phyloP scores from a whole-genome alignment of 73 alveolate genomes.

The Paramecium pentaurelia region DNA sequence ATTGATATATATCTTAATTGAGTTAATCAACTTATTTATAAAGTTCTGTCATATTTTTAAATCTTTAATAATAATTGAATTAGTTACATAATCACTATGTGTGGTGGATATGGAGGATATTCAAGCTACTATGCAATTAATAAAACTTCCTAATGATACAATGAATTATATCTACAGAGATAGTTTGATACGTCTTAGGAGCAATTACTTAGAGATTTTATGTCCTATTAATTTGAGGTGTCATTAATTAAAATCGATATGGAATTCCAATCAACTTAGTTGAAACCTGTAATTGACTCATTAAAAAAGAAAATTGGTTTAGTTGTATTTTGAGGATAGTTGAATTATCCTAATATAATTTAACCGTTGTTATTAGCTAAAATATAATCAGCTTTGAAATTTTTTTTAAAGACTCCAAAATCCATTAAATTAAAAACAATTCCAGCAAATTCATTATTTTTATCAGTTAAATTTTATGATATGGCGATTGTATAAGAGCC shows the following conservation, averaged over 20 bases:
- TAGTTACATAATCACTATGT: neutral
- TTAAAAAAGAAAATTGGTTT: neutral
- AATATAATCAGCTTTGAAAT: neutral
- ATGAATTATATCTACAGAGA: neutral
- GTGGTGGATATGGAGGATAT: slow-evolving; percentile 35
- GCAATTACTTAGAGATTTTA: neutral
- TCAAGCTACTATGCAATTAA: neutral
- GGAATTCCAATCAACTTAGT: neutral
- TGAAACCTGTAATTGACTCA: neutral
- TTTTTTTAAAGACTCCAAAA: neutral
- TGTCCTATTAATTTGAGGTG: neutral
- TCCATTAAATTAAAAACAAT: slow-evolving; percentile 20
- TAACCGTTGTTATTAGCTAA: neutral
- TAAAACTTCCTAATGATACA: neutral
- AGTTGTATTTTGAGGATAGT: neutral
- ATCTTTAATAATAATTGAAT: neutral
- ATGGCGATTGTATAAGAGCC: slow-evolving; percentile 24
- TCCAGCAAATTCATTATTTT: neutral
- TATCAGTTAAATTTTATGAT: neutral
- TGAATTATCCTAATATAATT: neutral
- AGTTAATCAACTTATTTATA: neutral
- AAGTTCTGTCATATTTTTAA: neutral
- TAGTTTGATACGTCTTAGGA: neutral
- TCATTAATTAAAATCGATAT: neutral
- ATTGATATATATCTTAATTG: neutral